Conservation (phyloP, 2,329 filamentous ascomycete genomes). For the Lachnellula willkommii region DNA sequence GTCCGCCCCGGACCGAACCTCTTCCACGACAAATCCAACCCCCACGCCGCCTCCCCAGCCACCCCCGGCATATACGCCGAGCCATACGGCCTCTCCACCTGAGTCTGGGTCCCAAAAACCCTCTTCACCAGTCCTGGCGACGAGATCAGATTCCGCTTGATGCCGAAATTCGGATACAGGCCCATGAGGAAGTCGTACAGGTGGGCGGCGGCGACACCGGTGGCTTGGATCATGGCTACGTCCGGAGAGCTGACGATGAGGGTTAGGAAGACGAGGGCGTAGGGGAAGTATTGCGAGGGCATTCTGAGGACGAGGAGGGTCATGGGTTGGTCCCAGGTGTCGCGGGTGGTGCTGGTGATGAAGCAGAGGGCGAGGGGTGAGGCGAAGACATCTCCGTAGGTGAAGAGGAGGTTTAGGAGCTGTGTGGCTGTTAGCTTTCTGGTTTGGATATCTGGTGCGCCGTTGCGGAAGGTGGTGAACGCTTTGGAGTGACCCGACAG, state of each 20-base stretch:
- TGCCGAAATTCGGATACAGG: conserved; percentile 80
- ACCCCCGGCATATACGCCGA: not conserved
- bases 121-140: conserved; percentile 48
- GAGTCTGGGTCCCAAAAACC: conserved; percentile 5
- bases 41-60: conserved; percentile 3
- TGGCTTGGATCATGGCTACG: conserved; percentile 57
- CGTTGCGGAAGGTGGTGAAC: too few relatives aligned
- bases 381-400: conserved; percentile 43
- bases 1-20: conserved; percentile 98
- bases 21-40: conserved; percentile 47
- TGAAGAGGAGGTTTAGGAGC: conserved; percentile 44
- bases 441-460: not conserved
- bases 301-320: conserved; percentile 77
- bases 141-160: conserved; percentile 67
- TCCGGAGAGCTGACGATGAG: conserved; percentile 58
- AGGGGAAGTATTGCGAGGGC: conserved; percentile 72
- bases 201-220: conserved; percentile 76
- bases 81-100: conserved; percentile 10
- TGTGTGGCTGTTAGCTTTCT: conserved; percentile 33
- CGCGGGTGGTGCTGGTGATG: conserved; percentile 75
- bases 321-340: conserved; percentile 68
- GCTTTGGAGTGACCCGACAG: too few relatives aligned
- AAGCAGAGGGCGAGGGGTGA: conserved; percentile 68
- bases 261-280: conserved; percentile 68
- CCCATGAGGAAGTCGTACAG: conserved; percentile 80